These are phyloP conservation scores for Taiwanofungus camphoratus DNA, from an alignment of 1,284 basidiomycete genomes.

Conservation along the genomic window DNA sequence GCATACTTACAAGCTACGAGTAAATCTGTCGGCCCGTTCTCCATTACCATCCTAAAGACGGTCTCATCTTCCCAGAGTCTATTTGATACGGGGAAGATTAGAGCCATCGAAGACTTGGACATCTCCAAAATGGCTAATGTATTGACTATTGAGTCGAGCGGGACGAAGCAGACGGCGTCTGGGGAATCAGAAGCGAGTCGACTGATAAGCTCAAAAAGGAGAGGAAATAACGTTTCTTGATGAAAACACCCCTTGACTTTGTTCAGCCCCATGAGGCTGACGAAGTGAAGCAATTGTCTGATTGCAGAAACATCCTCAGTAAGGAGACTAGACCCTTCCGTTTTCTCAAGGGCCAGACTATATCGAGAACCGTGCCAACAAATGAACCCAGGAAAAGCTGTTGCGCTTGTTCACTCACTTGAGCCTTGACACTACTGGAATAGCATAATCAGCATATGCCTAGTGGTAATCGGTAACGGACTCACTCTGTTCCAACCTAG, in stretches of 20 bases:
- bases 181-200: conserved; percentile 15
- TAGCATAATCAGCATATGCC: neutral
- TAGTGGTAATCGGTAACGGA: neutral
- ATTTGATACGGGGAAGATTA: neutral
- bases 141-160: conserved; percentile 28
- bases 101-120: neutral
- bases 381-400: no score
- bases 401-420: neutral
- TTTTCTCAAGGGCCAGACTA: neutral
- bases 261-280: conserved; percentile 30
- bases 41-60: conserved; percentile 28
- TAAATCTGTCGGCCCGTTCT: conserved; percentile 25
- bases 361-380: no score
- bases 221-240: conserved; percentile 17
- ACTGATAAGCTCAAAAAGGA: conserved; percentile 25
- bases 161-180: conserved; percentile 7
- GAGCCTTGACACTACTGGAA: neutral
- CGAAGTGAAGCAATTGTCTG: conserved; percentile 26
- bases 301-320: conserved; percentile 6
- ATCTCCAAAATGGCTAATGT: conserved; percentile 24
- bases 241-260: conserved; percentile 18
- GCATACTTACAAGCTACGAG: conserved; percentile 29
- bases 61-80: conserved; percentile 19
- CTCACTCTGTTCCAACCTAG: conserved; percentile 20
- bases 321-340: neutral